Evolutionary conservation across 1,284 basidiomycete genomes (phyloP), one percentile per base, ranked within the genome.

Genomic region (Ganoderma sp.): DNA sequence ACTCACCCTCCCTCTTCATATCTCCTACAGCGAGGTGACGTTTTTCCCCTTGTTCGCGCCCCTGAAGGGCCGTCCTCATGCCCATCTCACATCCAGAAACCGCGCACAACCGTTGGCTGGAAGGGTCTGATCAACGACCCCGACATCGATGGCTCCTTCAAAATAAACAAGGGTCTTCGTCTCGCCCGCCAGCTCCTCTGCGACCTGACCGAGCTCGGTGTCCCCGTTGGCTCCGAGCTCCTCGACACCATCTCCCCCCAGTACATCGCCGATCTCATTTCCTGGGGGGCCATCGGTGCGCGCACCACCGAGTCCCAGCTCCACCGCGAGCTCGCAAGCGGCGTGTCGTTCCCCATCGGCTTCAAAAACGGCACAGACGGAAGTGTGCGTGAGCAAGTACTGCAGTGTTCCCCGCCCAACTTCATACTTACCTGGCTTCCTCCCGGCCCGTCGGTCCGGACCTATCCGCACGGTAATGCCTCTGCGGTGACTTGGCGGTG

Each of bases 301-400:
- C 88, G 97, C 66, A 99, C 97, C 17, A 99, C 97, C 66, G 94
- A 98, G 81, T 94, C 91, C 5, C 96, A 98, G 79, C 88, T 98
- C 12, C 96, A 97, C 77, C 90, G 96, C 69, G 96, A 98, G 82
- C 90, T 97, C 63, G 94, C 95, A 3, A 92, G 89, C n/a, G 94
- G 94, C 77, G 88, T 92, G 41, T 94, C 93, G 61, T 94, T 95
- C 87, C 94, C 94, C 15, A 92, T 95, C 71, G 94, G 97, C n/a
- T 99, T 99, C 91, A 99, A 99, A 83, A 99, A 99, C 80, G 97
- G 97, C 65, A 99, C 97, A 6, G 97, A 99, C 79, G 97, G 97
- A 63, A 92, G 92, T 58, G 90, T 95, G 72, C 76, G 84, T 70
- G 5, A 32, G 32, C 32, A n/a, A n/a, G n/a, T n/a, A 32, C 32